Evolutionary conservation across 176 grass and related monocot genomes (phyloP).

Genomic region (Panicum miliaceum): DNA sequence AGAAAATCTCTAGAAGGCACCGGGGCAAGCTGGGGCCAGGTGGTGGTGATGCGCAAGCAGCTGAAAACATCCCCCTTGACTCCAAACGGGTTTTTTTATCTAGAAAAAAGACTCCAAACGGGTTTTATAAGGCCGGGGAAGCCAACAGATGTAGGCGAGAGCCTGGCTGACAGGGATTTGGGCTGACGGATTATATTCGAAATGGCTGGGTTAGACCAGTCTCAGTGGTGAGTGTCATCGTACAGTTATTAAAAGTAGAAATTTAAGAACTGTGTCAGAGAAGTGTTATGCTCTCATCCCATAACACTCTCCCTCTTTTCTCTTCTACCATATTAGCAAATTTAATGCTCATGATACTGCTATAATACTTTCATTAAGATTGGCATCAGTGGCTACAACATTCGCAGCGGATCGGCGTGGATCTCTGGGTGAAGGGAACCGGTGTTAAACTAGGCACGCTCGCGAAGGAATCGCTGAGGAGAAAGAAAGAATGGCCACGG

Average conservation of each 20-base stretch:
- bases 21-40: slow-evolving; percentile 43
- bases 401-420: slow-evolving; percentile 11
- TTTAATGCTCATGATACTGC: too few relatives aligned
- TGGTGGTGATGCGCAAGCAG: not conserved
- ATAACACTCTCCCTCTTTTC: too few relatives aligned
- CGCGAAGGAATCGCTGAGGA: not conserved
- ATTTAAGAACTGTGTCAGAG: too few relatives aligned
- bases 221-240: too few relatives aligned
- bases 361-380: too few relatives aligned
- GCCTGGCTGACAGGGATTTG: not conserved
- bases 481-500: not conserved
- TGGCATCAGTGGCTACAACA: slow-evolving; percentile 41
- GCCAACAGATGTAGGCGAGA: slow-evolving; percentile 41
- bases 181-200: not conserved
- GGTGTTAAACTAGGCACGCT: too few relatives aligned
- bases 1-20: slow-evolving; percentile 37
- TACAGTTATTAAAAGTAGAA: too few relatives aligned
- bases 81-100: slow-evolving; percentile 27
- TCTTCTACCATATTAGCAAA: too few relatives aligned
- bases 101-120: slow-evolving; percentile 32
- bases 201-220: not conserved
- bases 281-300: too few relatives aligned
- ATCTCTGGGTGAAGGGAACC: not conserved
- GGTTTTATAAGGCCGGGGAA: not conserved
- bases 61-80: slow-evolving; percentile 40